These are phyloP conservation scores for Fragilaria radians DNA, from an alignment of 108 stramenopile species.

Conservation along the genomic window DNA sequence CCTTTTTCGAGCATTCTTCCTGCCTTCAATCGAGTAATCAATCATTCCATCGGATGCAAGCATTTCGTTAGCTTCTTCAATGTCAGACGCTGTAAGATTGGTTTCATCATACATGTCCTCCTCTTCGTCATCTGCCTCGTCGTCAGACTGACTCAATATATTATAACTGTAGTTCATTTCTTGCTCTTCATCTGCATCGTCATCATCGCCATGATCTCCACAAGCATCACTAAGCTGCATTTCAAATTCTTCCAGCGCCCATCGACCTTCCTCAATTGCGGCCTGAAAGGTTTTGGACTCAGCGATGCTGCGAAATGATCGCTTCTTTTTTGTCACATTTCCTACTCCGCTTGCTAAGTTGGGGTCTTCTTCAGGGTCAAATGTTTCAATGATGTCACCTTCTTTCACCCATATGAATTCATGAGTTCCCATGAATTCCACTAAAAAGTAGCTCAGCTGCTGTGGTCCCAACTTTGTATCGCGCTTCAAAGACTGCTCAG, in stretches of 20 bases:
- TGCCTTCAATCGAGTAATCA: conserved; percentile 57
- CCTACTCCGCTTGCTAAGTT: conserved; percentile 38
- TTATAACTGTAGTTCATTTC: conserved; percentile 50
- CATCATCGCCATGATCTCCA: conserved; percentile 44
- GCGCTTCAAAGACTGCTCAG: conserved; percentile 54
- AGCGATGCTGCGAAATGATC: conserved; percentile 32
- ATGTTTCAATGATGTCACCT: conserved; percentile 76
- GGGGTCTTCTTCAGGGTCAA: conserved; percentile 74
- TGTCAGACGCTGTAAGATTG: conserved; percentile 31
- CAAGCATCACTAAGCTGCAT: conserved; percentile 46
- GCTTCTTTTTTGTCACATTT: conserved; percentile 55
- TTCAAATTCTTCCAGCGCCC: conserved; percentile 69
- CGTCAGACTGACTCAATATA: conserved; percentile 68
- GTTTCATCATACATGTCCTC: conserved; percentile 13
- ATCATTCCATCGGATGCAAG: conserved; percentile 66
- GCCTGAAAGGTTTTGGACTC: conserved; percentile 55
- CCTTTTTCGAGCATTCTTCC: conserved; percentile 69
- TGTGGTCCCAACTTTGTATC: conserved; percentile 34
- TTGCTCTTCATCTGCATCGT: conserved; percentile 51
- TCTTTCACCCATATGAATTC: conserved; percentile 87
- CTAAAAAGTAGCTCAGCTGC: conserved; percentile 75
- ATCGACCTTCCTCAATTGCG: conserved; percentile 71
- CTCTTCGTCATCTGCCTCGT: conserved; percentile 37
- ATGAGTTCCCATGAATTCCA: conserved; percentile 85
- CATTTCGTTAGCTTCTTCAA: conserved; percentile 71